phyloP scores from a whole-genome alignment of 192 early-diverging fungal species.

The Dissophora globulifera region DNA sequence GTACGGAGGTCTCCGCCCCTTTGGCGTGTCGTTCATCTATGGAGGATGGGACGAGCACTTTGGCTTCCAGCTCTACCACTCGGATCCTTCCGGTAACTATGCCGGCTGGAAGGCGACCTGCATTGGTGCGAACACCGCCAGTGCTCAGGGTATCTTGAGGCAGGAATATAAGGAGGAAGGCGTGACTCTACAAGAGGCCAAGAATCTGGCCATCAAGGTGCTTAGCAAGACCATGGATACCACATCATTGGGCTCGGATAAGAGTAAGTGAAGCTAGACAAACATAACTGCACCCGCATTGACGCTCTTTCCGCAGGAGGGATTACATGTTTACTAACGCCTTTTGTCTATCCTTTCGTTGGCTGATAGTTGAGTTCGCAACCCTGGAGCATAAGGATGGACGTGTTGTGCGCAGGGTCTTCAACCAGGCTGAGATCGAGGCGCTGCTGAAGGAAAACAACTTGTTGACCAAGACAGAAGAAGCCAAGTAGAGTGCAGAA shows the following conservation, averaged over 20 bases:
- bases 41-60: constrained; percentile 91
- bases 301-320: no score
- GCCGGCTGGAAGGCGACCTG: constrained; percentile 99
- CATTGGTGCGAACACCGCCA: constrained; percentile 94
- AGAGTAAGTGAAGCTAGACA: constrained; percentile 67
- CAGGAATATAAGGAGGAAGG: constrained; percentile 95
- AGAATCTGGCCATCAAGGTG: constrained; percentile 90
- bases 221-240: constrained; percentile 98
- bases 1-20: constrained; percentile 96
- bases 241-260: constrained; percentile 90
- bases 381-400: constrained; percentile 75
- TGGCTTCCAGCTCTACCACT: constrained; percentile 98
- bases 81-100: constrained; percentile 99
- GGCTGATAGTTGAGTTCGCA: constrained; percentile 88
- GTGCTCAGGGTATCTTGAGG: constrained; percentile 92
- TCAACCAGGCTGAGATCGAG: constrained; percentile 83
- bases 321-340: no score
- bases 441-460: constrained; percentile 82
- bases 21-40: constrained; percentile 98
- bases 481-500: constrained; percentile 34
- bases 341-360: constrained; percentile 21
- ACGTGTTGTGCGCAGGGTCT: constrained; percentile 73
- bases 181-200: constrained; percentile 88
- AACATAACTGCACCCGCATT: not conserved
- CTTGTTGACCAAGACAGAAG: constrained; percentile 55